phyloP scores from a whole-genome alignment of 345 rosid genomes.

The Linum tenue region DNA sequence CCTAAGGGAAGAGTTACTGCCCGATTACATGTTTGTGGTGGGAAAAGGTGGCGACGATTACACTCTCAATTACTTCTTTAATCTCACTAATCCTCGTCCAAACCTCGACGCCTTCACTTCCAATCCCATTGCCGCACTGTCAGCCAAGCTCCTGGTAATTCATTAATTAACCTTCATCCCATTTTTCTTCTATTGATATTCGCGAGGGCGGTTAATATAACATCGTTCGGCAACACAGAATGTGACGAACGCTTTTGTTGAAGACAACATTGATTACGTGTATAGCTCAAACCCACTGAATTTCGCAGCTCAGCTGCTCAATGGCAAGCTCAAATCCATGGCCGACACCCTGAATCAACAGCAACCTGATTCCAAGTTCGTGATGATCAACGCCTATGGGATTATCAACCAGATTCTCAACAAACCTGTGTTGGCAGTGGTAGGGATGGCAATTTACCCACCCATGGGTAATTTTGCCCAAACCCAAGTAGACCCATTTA shows the following conservation, averaged over 20 bases:
- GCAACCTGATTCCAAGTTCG: constrained; percentile 29
- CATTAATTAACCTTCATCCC: no score
- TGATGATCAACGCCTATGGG: constrained; percentile 40
- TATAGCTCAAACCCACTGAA: constrained; percentile 25
- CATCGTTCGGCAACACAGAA: no score
- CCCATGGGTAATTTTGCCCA: no score
- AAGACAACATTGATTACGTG: no score
- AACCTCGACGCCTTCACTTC: constrained; percentile 35
- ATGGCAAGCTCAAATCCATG: constrained; percentile 18
- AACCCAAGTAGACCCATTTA: no score
- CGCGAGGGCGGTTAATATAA: no score
- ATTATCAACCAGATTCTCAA: constrained; percentile 34
- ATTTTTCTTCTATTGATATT: no score
- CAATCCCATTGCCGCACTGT: constrained; percentile 32
- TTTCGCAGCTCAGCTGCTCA: constrained; percentile 45
- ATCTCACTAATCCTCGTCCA: constrained; percentile 8
- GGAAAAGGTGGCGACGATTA: constrained; percentile 63
- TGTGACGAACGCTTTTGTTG: no score
- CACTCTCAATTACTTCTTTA: constrained; percentile 46
- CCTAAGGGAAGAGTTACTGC: constrained; percentile 11
- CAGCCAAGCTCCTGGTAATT: constrained; percentile 34
- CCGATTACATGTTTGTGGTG: constrained; percentile 35
- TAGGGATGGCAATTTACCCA: no score
- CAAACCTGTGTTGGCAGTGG: constrained; percentile 22
- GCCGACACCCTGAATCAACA: constrained; percentile 12